Evolutionary conservation across 352 stramenopile genomes (phyloP).

Genomic region (Globisporangium carolinianum): DNA sequence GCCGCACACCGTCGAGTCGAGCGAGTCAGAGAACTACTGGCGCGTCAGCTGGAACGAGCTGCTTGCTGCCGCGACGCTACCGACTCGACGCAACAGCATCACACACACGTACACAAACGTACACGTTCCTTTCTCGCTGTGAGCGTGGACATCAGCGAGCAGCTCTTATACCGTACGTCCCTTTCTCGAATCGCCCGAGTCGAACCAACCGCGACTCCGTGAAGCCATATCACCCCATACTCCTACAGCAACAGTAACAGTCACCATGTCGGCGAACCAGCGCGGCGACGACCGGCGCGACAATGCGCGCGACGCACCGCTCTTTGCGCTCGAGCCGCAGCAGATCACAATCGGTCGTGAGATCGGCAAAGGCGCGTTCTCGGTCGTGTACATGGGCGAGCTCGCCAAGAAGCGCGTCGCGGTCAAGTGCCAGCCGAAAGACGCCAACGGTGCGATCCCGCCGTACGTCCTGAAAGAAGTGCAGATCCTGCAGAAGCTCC

Average conservation of each 20-base stretch:
- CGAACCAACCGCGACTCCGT: too few species aligned
- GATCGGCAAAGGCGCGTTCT: slow-evolving; percentile 84
- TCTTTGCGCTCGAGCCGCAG: slow-evolving; percentile 51
- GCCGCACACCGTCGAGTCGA: too few species aligned
- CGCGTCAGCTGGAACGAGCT: too few species aligned
- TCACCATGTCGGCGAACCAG: slow-evolving; percentile 27
- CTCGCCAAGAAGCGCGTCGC: slow-evolving; percentile 68
- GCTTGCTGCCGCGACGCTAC: too few species aligned
- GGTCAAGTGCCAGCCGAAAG: slow-evolving; percentile 83
- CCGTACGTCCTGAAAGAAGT: slow-evolving; percentile 75
- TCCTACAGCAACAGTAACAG: not conserved
- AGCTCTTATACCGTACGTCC: too few species aligned
- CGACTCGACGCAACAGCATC: too few species aligned
- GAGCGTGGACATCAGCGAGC: too few species aligned
- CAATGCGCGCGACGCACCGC: slow-evolving; percentile 11
- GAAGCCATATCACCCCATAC: too few species aligned
- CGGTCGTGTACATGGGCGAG: slow-evolving; percentile 66
- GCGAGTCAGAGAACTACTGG: too few species aligned
- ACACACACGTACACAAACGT: too few species aligned
- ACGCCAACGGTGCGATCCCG: slow-evolving; percentile 58
- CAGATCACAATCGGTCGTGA: slow-evolving; percentile 71
- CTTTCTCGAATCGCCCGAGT: too few species aligned
- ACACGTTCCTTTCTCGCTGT: too few species aligned
- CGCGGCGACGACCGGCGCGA: slow-evolving; percentile 18
- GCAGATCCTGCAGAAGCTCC: slow-evolving; percentile 56